Percentiles rank a stretch among this genome's conserved stretches.
These are phyloP conservation scores for Eutrema heterophyllum DNA, from an alignment of 345 rosid genomes.

Conservation along the genomic window DNA sequence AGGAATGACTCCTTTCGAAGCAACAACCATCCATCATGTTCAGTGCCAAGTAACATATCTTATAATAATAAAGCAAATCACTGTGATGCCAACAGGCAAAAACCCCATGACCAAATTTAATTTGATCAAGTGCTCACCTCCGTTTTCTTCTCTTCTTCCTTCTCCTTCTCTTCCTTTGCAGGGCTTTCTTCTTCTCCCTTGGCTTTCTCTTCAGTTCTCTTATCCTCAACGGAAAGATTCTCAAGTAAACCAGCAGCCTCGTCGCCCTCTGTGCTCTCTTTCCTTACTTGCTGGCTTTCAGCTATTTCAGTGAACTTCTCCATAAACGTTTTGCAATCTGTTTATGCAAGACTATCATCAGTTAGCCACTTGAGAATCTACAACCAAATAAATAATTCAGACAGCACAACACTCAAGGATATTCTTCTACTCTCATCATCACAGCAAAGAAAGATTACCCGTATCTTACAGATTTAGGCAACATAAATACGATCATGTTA, in stretches of 20 bases:
- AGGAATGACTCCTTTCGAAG: slow-evolving; percentile 1
- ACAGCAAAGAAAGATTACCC: background rate
- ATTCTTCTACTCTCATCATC: background rate
- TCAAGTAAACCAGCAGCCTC: slow-evolving; percentile 62
- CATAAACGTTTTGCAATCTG: slow-evolving; percentile 89
- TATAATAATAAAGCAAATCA: background rate
- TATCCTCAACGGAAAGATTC: slow-evolving; percentile 59
- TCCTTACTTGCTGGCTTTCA: slow-evolving; percentile 51
- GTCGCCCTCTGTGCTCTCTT: slow-evolving; percentile 60
- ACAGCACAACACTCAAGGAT: background rate
- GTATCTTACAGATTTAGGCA: background rate
- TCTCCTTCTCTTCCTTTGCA: slow-evolving; percentile 33
- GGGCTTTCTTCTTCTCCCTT: slow-evolving; percentile 16
- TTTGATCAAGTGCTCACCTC: slow-evolving; percentile 21
- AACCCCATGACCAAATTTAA: background rate
- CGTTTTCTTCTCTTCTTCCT: slow-evolving; percentile 38
- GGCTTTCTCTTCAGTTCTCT: slow-evolving; percentile 38
- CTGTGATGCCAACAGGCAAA: background rate
- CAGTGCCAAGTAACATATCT: background rate
- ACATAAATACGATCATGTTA: background rate
- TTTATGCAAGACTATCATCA: background rate
- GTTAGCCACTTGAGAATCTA: background rate
- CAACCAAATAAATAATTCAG: background rate
- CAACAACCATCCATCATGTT: slow-evolving; percentile 7
- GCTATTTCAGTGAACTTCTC: slow-evolving; percentile 69